phyloP scores from a whole-genome alignment of 2,329 filamentous ascomycete species.

The Xenosphaeropsis pyriputrescens region DNA sequence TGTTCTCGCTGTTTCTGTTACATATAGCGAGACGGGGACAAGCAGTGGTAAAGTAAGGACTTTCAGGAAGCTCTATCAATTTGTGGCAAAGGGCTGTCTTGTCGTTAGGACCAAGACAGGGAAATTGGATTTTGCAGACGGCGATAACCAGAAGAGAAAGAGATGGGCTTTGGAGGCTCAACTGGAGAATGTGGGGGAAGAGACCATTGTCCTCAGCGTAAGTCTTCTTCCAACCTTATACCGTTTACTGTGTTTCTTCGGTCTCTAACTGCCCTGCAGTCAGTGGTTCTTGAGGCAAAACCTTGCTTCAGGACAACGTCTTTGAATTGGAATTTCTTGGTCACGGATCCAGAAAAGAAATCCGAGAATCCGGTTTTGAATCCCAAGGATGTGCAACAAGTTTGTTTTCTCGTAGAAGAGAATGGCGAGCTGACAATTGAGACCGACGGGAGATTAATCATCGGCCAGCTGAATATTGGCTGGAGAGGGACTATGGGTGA shows the following conservation, averaged over 20 bases:
- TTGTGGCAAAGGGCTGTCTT: slow-evolving; percentile 79
- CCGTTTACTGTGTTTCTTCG: no score
- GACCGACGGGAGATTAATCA: slow-evolving; percentile 44
- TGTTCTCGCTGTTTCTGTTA: slow-evolving; percentile 83
- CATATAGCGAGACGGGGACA: slow-evolving; percentile 77
- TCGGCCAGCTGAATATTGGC: slow-evolving; percentile 73
- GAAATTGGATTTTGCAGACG: slow-evolving; percentile 17
- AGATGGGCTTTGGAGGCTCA: slow-evolving; percentile 80
- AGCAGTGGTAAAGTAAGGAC: slow-evolving; percentile 60
- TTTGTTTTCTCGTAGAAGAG: slow-evolving; percentile 43
- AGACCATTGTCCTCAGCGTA: slow-evolving; percentile 53
- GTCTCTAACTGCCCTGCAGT: slow-evolving; percentile 21
- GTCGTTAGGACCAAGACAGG: slow-evolving; percentile 85
- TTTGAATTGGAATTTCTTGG: slow-evolving; percentile 38
- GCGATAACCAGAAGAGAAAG: slow-evolving; percentile 17
- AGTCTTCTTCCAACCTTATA: no score
- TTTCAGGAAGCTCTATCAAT: slow-evolving; percentile 93
- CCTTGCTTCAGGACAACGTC: slow-evolving; percentile 33
- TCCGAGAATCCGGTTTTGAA: slow-evolving; percentile 44
- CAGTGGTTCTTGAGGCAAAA: slow-evolving; percentile 38
- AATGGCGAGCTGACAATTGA: slow-evolving; percentile 19
- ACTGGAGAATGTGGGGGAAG: slow-evolving; percentile 86
- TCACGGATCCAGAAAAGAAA: slow-evolving; percentile 21
- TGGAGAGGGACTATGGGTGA: slow-evolving; percentile 90
- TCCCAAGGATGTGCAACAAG: slow-evolving; percentile 49